Evolutionary conservation across 371 early-diverging fungal genomes (phyloP).

Genomic region (Mortierella sp.): DNA sequence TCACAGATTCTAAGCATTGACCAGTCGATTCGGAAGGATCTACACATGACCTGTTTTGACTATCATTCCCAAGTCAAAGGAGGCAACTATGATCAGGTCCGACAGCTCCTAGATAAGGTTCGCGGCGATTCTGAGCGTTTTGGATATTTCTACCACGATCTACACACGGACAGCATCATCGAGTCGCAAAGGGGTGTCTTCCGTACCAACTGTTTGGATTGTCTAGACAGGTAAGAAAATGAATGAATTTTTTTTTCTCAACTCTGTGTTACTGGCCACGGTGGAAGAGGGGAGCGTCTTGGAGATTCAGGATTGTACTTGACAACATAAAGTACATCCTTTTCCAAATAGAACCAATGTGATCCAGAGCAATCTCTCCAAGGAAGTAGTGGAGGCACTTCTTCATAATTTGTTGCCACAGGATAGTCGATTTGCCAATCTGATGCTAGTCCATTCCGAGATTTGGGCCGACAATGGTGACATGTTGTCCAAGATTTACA

Average conservation of each 20-base stretch:
- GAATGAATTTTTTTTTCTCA: slow-evolving; percentile 10
- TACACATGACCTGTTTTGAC: slow-evolving; percentile 81
- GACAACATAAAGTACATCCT: neutral
- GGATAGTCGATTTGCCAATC: slow-evolving; percentile 34
- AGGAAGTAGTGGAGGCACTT: slow-evolving; percentile 32
- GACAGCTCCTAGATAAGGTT: slow-evolving; percentile 62
- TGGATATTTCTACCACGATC: slow-evolving; percentile 77
- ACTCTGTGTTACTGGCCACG: no score
- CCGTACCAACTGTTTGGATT: slow-evolving; percentile 98
- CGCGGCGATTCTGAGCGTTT: slow-evolving; percentile 58
- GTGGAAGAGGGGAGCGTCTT: no score
- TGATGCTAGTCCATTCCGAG: slow-evolving; percentile 64
- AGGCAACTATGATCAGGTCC: slow-evolving; percentile 82
- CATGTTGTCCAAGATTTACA: slow-evolving; percentile 91
- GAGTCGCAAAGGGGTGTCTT: slow-evolving; percentile 83
- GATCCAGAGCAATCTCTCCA: slow-evolving; percentile 60
- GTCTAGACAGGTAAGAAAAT: slow-evolving; percentile 62
- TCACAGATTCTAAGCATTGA: slow-evolving; percentile 59
- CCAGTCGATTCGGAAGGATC: slow-evolving; percentile 38
- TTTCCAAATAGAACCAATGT: slow-evolving; percentile 65
- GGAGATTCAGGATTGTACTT: no score
- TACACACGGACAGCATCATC: slow-evolving; percentile 63
- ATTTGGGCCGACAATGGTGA: slow-evolving; percentile 99
- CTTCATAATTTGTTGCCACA: slow-evolving; percentile 31
- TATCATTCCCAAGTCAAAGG: slow-evolving; percentile 85